Evolutionary conservation across 169 alveolate genomes (phyloP), one percentile per base, ranked within the genome.

Genomic region (Babesia gibsoni): DNA sequence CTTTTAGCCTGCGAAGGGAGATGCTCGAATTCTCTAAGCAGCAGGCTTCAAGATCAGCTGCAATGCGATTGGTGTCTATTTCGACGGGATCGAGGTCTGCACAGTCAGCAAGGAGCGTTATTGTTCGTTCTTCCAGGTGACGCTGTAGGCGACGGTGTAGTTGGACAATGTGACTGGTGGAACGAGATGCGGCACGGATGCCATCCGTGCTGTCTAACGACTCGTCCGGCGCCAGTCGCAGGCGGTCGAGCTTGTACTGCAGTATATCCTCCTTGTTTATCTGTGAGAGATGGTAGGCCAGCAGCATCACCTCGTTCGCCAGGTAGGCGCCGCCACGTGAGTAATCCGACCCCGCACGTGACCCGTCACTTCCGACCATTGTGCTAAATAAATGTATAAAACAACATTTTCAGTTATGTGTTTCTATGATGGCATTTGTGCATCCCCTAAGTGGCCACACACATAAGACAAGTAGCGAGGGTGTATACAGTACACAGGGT

Each of bases 281-380:
- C 57, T 65, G 58, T 16, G 84, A 74, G 39, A 74, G 33, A 37
- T 39, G 43, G 49, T 74, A 30, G 23, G 67, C 54, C 23, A 74
- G 52, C 6, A 33, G 42, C 59, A 74, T 22, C 42, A 61, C 67
- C 41, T 74, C 84, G 30, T 35, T 63, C 32, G 70, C 59, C 67
- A 61, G 35, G 32, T 45, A 42, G 39, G 72, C 72, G 72, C 72
- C 72, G 72, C 72, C 72, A 48, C 10, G 37, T 6, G 29, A 56
- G 48, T 46, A 3, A 12, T 32, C 39, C 27, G 72, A 29, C 4
- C 22, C 59, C 39, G 56, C 42, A 1, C 46, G 57, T 45, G 36
- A 48, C 22, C 72, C 27, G 48, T 49, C 25, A 35, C 35, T 49
- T 2, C 50, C 3, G 23, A 6, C 18, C 72, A 43, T 61, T 23